A percentile compares a stretch with the other conserved stretches of the same genome.
phyloP scores from a whole-genome alignment of 1,139 yeast genomes.

The Arxiozyma slooffiae region DNA sequence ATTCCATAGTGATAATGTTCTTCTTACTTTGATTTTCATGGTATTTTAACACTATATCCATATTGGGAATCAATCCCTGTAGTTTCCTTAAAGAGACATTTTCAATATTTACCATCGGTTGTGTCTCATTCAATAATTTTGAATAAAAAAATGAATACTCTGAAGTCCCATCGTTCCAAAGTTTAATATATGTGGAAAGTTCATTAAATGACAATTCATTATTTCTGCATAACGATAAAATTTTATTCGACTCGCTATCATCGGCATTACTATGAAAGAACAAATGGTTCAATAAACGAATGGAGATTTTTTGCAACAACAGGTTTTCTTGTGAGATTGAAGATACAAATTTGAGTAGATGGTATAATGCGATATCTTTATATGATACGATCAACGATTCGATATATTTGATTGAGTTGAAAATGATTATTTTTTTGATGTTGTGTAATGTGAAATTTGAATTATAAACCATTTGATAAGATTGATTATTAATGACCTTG shows the following conservation, averaged over 20 bases:
- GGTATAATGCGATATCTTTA: slow-evolving; percentile 34
- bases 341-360: slow-evolving; percentile 31
- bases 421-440: slow-evolving; percentile 18
- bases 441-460: slow-evolving; percentile 29
- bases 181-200: slow-evolving; percentile 23
- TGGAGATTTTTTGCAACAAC: slow-evolving; percentile 28
- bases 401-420: slow-evolving; percentile 15
- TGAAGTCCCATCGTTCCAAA: slow-evolving; percentile 32
- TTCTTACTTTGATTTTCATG: slow-evolving; percentile 2
- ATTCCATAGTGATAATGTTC: background rate
- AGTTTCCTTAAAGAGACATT: slow-evolving; percentile 8
- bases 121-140: slow-evolving; percentile 13
- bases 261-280: slow-evolving; percentile 23
- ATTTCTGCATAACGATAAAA: slow-evolving; percentile 17
- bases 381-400: slow-evolving; percentile 29
- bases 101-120: slow-evolving; percentile 13
- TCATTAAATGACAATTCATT: slow-evolving; percentile 22
- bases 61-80: slow-evolving; percentile 9
- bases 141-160: slow-evolving; percentile 16
- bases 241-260: slow-evolving; percentile 6
- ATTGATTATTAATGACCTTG: background rate
- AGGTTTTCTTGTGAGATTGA: slow-evolving; percentile 26
- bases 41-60: background rate
- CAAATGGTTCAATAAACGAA: slow-evolving; percentile 30
- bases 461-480: slow-evolving; percentile 23